Conservation (phyloP, 176 grass and related monocot species). For the Sorghum bicolor region DNA sequence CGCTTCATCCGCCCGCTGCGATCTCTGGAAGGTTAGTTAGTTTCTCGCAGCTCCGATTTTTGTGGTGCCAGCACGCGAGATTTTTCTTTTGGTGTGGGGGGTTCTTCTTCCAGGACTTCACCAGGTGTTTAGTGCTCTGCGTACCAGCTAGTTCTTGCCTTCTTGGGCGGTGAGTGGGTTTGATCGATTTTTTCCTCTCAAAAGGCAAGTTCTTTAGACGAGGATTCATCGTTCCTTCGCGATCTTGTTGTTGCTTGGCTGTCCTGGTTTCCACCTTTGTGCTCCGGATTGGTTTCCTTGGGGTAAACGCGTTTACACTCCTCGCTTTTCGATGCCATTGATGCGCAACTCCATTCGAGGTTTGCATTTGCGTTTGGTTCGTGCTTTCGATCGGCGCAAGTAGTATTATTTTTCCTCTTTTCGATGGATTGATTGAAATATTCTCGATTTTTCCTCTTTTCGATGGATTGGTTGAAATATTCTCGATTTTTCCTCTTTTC, state of each 20-base stretch:
- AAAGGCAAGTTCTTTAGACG: not conserved
- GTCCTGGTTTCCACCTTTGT: not conserved
- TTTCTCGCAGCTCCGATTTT: not conserved
- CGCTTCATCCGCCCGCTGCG: not conserved
- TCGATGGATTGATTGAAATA: not conserved
- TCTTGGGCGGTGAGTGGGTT: not conserved
- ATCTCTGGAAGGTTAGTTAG: slow-evolving; percentile 24
- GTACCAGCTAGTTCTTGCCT: not conserved
- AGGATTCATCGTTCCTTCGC: not conserved
- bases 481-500: not conserved
- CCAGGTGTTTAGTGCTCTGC: not conserved
- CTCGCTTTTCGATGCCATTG: not conserved
- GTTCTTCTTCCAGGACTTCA: not conserved
- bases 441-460: not conserved
- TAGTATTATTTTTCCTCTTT: not conserved
- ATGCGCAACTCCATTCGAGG: not conserved
- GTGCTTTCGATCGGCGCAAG: not conserved
- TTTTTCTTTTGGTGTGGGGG: not conserved
- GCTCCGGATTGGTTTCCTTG: not conserved
- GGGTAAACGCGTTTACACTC: not conserved
- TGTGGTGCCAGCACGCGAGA: not conserved
- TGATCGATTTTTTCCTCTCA: not conserved
- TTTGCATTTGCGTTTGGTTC: not conserved
- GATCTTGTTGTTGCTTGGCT: not conserved
- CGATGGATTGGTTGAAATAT: not conserved